Evolutionary conservation across 2,329 filamentous ascomycete species (phyloP), one percentile per base, ranked within the genome.

Genomic region (Alternaria alternata): DNA sequence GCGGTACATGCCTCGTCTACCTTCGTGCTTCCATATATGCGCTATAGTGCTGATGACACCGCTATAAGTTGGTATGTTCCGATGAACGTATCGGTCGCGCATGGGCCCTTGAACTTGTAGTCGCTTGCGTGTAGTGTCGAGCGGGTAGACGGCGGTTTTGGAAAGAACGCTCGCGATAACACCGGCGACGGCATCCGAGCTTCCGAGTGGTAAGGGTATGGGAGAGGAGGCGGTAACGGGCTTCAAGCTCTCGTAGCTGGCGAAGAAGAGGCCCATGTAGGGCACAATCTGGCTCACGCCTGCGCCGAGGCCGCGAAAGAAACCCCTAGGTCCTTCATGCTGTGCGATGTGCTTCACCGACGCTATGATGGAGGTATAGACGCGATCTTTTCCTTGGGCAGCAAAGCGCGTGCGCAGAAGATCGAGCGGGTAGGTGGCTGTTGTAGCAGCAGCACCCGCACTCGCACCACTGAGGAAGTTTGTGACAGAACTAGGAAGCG

Each of bases 241-340:
- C 68, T 84, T 84, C 51, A 96, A 81, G 9, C 85, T 84, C 79
- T 99, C 95, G 81, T 98, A 99, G 41, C 88, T 86, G 34, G 91
- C 87, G 80, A 99, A 99, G 82, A 99, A 98, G 3, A 97, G 84
- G 14, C 95, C 95, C 95, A 99, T 99, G 77, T 94, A 96, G 2
- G 95, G 95, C 9, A 97, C 88, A 49, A 98, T 95, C 81, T 97
- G 94, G 26, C 85, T 90, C 22, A 98, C 82, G 0, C 90, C 93
- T 2, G 94, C 94, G 1, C 86, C 86, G 34, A 96, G 82, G 4
- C 95, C 95, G 49, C 93, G 91, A 79, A 97, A 99, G 81, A 96
- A 98, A 0, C 95, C 95, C 4, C 78, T 78, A 0, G 81, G 69
- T 0, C 95, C 95, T 81, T 99, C 95, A 62, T 91, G 85, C 4